Percentiles rank a stretch among this genome's conserved stretches.
Evolutionary conservation across 164 flowering plant species (phyloP).

Genomic region (Vitis riparia): DNA sequence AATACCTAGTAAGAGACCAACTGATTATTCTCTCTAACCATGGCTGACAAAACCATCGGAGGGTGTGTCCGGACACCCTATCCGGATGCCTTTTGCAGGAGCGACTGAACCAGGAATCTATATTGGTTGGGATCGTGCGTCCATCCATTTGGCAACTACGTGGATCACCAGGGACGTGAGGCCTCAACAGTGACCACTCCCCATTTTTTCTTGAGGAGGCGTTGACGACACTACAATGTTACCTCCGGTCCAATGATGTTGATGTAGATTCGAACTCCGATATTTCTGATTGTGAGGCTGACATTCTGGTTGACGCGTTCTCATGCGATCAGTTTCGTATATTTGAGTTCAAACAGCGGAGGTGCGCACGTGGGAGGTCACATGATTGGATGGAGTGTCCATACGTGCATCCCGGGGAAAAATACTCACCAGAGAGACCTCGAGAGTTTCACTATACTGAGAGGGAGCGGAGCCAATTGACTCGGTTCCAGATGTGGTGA

Average conservation of each 20-base stretch:
- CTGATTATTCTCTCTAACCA: no score
- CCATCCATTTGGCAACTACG: no score
- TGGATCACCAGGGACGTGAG: no score
- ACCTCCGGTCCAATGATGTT: slow-evolving; percentile 51
- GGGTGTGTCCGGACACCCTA: no score
- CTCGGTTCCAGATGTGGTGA: slow-evolving; percentile 2
- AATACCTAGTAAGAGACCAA: no score
- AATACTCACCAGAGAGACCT: slow-evolving; percentile 68
- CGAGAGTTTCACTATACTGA: slow-evolving; percentile 40
- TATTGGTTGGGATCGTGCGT: no score
- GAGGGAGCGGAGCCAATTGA: no score
- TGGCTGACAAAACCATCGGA: no score
- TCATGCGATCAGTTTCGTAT: slow-evolving; percentile 62
- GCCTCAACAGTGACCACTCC: no score
- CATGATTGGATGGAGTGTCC: slow-evolving; percentile 87
- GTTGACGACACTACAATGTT: slow-evolving; percentile 43
- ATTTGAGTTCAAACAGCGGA: slow-evolving; percentile 62
- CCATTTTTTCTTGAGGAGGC: slow-evolving; percentile 35
- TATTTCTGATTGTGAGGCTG: slow-evolving; percentile 30
- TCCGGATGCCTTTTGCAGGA: no score
- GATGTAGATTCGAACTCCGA: slow-evolving; percentile 34
- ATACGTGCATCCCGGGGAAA: slow-evolving; percentile 74
- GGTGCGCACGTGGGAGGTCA: slow-evolving; percentile 58
- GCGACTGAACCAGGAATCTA: no score
- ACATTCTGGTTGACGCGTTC: slow-evolving; percentile 37